A percentile compares a stretch with the other conserved stretches of the same genome.
Evolutionary conservation across 164 flowering plant species (phyloP).

Genomic region (Vitis riparia): DNA sequence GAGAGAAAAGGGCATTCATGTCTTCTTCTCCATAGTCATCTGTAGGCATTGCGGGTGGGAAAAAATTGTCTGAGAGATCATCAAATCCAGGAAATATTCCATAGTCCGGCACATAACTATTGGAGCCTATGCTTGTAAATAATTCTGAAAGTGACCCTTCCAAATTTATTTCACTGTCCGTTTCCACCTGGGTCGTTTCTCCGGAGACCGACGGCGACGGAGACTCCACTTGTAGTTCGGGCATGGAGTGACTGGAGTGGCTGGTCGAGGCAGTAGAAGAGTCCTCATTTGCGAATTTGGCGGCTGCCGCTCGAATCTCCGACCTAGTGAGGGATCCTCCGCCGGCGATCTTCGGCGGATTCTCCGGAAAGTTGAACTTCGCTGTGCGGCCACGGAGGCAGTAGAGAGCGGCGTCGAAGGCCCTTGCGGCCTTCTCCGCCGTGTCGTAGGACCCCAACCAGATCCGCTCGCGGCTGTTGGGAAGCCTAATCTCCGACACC

Average conservation of each 20-base stretch:
- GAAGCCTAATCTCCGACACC: constrained; percentile 85
- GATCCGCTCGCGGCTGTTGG: constrained; percentile 81
- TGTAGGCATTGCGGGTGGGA: constrained; percentile 8
- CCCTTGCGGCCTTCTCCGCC: constrained; percentile 84
- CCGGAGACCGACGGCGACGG: constrained; percentile 29
- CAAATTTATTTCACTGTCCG: constrained; percentile 12
- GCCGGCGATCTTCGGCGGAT: constrained; percentile 61
- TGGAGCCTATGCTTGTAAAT: constrained; percentile 13
- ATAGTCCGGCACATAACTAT: constrained; percentile 29
- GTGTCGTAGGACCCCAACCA: constrained; percentile 90
- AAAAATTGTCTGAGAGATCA: constrained; percentile 29
- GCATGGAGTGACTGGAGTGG: background rate
- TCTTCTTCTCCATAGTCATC: constrained; percentile 30
- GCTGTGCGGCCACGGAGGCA: constrained; percentile 74
- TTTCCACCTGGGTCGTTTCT: constrained; percentile 9
- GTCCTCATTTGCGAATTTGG: constrained; percentile 55
- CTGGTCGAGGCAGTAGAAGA: background rate
- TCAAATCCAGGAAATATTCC: constrained; percentile 42
- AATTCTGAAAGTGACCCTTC: constrained; percentile 31
- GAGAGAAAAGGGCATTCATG: constrained; percentile 14
- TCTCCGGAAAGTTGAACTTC: constrained; percentile 76
- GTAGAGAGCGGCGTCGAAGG: constrained; percentile 82
- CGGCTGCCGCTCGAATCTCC: constrained; percentile 62
- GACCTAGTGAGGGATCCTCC: constrained; percentile 39
- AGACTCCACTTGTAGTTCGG: constrained; percentile 15